Conservation (phyloP, 768 basidiomycete genomes). For the Mycena albidolilacea region DNA sequence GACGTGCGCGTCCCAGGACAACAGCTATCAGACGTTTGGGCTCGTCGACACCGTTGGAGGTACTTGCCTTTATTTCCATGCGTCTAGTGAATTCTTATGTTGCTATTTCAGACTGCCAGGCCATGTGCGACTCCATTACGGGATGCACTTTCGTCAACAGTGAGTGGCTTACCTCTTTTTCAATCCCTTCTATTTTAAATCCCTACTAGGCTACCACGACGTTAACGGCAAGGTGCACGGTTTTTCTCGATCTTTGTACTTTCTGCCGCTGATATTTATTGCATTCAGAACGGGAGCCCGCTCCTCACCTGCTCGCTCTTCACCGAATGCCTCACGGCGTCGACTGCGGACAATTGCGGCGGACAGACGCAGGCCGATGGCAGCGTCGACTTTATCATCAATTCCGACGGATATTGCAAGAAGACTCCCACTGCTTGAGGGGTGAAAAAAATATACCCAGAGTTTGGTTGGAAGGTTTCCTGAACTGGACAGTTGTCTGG, state of each 20-base stretch:
- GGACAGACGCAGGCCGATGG: conserved; percentile 62
- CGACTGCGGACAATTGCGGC: conserved; percentile 57
- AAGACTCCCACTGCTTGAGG: conserved; percentile 32
- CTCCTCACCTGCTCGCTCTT: conserved; percentile 62
- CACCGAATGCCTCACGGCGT: conserved; percentile 52
- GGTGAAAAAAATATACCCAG: conserved; percentile 25
- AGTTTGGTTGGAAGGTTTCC: conserved; percentile 26
- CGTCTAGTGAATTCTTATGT: conserved; percentile 10
- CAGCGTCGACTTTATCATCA: conserved; percentile 55
- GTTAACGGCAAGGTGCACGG: conserved; percentile 58
- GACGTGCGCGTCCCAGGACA: conserved; percentile 59
- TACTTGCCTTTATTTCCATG: conserved; percentile 40
- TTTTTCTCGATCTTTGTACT: conserved; percentile 8
- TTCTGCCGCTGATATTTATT: conserved; percentile 24
- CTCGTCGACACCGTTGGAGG: conserved; percentile 60
- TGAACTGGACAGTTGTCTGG: conserved; percentile 25
- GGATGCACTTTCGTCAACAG: conserved; percentile 62
- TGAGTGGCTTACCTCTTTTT: conserved; percentile 42
- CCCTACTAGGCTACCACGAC: conserved; percentile 57
- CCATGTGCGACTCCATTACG: conserved; percentile 59
- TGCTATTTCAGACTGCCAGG: conserved; percentile 55
- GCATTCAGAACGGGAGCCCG: conserved; percentile 55
- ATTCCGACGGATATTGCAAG: conserved; percentile 62
- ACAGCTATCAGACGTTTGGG: conserved; percentile 60
- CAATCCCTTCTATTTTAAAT: conserved; percentile 15